Evolutionary conservation across 2,329 filamentous ascomycete species (phyloP).

Genomic region (Monosporascus ibericus): DNA sequence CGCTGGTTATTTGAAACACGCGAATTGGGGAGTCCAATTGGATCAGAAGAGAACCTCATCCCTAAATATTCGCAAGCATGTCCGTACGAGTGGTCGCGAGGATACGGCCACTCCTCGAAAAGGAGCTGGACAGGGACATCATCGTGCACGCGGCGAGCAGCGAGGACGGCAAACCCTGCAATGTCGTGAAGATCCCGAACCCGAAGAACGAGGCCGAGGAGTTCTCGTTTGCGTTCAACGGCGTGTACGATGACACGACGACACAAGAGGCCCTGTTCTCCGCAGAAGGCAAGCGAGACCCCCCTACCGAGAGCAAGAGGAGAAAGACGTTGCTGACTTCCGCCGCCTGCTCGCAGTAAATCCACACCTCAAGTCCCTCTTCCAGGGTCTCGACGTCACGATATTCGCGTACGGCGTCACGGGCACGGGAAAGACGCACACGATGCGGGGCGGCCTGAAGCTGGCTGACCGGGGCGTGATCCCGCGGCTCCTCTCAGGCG

Average conservation of each 20-base stretch:
- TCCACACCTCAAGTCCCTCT: slow-evolving; percentile 85
- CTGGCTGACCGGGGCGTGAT: slow-evolving; percentile 84
- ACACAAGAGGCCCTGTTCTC: slow-evolving; percentile 86
- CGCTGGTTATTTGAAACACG: too few species aligned
- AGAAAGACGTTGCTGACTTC: slow-evolving; percentile 9
- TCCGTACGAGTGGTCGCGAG: slow-evolving; percentile 82
- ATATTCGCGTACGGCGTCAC: slow-evolving; percentile 92
- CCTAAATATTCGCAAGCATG: slow-evolving; percentile 31
- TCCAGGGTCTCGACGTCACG: slow-evolving; percentile 81
- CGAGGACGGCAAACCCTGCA: slow-evolving; percentile 55
- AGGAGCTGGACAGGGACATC: slow-evolving; percentile 79
- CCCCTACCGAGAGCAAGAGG: too few species aligned
- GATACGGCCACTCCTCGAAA: slow-evolving; percentile 79
- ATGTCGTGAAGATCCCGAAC: slow-evolving; percentile 81
- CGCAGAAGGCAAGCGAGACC: slow-evolving; percentile 60
- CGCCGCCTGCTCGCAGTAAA: slow-evolving; percentile 52
- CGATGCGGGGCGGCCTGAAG: slow-evolving; percentile 86
- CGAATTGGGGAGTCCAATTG: too few species aligned
- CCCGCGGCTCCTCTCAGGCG: slow-evolving; percentile 73
- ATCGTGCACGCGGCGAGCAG: slow-evolving; percentile 67
- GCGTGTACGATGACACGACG: slow-evolving; percentile 75
- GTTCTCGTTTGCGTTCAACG: slow-evolving; percentile 91
- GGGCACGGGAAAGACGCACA: slow-evolving; percentile 91
- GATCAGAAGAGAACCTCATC: too few species aligned
- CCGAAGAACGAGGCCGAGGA: slow-evolving; percentile 88